Base-by-base conservation (phyloP, 1,284 basidiomycete genomes). In the Ceratobasidium sp. region DNA sequence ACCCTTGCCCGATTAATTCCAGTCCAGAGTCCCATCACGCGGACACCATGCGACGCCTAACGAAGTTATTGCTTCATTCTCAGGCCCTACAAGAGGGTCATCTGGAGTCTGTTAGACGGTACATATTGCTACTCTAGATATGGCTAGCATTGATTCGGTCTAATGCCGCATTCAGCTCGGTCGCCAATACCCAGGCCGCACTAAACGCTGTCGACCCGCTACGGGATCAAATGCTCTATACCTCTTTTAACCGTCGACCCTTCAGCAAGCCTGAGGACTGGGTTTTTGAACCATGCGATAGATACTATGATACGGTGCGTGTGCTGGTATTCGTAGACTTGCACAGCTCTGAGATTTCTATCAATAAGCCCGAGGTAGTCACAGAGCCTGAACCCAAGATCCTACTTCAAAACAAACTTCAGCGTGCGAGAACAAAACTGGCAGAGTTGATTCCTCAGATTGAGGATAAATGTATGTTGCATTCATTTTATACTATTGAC, bases 331-430 rank as follows among this genome's bases (percentile, higher is more conserved):
- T 20, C 34, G 64, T 34, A 68, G 58, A 40, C 67, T 22, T 71
- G n/a, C 22, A 55, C 3, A 43, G n/a, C 38, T 31, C 1, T 60
- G 20, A 53, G 5, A 13, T 65, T 54, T 64, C 64, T 38, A 25
- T 60, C 34, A 67, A 67, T 54, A 69, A 92, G 90, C 81, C 80
- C 40, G 85, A 83, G 8, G 84, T 92, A 77, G 87, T 80, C 73
- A 77, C 86, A 25, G 90, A 91, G 50, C 78, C 84, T 22, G 83
- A 83, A 10, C 86, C 91, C 0, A 92, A 91, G 77, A 81, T 91
- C 1, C 85, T 90, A 74, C 79, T 93, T 17, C 91, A 93, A 78
- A 93, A 93, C 76, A 88, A 87, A 72, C 82, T 93, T n/a, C 78
- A 79, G 64, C 83, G 82, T 67, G 85, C 84, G 68, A 82, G 84